Percentiles rank a stretch among this genome's conserved stretches.
Conservation (phyloP, 768 basidiomycete species). For the Boletales sp. region DNA sequence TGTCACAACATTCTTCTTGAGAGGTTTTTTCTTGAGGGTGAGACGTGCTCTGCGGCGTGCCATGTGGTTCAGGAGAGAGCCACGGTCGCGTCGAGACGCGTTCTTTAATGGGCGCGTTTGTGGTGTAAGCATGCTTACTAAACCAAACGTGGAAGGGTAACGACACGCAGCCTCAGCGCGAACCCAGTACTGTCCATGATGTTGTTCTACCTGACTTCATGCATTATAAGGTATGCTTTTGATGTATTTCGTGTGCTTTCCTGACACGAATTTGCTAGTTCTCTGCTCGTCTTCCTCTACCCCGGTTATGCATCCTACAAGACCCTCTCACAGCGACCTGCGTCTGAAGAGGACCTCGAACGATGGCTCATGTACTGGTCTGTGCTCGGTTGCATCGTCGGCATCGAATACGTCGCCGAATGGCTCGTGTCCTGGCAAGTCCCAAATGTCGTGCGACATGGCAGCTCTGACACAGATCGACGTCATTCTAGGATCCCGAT, state of each 20-base stretch:
- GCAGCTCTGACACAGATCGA: constrained; percentile 7
- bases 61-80: constrained; percentile 15
- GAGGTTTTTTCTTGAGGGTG: constrained; percentile 13
- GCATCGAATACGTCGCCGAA: constrained; percentile 78
- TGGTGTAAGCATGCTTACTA: constrained; percentile 21
- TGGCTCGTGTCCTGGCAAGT: constrained; percentile 85
- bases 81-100: constrained; percentile 25
- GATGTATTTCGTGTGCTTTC: constrained; percentile 25
- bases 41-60: constrained; percentile 19
- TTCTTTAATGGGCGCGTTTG: constrained; percentile 24
- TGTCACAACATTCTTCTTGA: background rate
- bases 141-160: constrained; percentile 10
- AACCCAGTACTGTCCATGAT: constrained; percentile 20
- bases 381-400: constrained; percentile 79
- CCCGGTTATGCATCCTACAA: constrained; percentile 98
- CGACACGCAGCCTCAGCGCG: background rate
- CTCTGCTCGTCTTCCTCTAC: constrained; percentile 79
- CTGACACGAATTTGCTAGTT: constrained; percentile 37
- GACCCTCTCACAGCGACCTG: constrained; percentile 81
- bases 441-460: constrained; percentile 6
- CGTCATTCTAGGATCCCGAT: constrained; percentile 70
- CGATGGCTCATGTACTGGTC: constrained; percentile 98
- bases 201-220: constrained; percentile 42
- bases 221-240: constrained; percentile 36
- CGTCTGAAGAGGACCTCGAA: constrained; percentile 80